phyloP scores from a whole-genome alignment of 2,329 filamentous ascomycete genomes.

The Pseudogymnoascus sp. region DNA sequence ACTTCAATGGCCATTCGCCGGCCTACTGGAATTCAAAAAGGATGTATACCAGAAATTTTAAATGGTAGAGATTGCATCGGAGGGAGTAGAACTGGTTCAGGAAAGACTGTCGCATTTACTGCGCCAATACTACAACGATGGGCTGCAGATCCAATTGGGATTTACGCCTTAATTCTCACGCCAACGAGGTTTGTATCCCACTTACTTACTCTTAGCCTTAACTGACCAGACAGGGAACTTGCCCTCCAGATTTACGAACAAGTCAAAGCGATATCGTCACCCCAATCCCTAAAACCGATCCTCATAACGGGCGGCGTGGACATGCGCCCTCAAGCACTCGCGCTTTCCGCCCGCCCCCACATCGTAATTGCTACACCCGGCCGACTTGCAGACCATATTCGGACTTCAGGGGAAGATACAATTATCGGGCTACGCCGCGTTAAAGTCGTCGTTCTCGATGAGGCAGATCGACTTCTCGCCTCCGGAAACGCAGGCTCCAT shows the following conservation, averaged over 20 bases:
- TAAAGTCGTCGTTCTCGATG: slow-evolving; percentile 84
- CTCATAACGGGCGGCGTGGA: slow-evolving; percentile 90
- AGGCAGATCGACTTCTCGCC: slow-evolving; percentile 82
- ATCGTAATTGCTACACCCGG: slow-evolving; percentile 92
- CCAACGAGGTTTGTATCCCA: slow-evolving; percentile 57
- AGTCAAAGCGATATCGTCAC: slow-evolving; percentile 83
- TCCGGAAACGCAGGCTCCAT: slow-evolving; percentile 70
- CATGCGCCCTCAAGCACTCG: slow-evolving; percentile 84
- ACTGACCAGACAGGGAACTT: slow-evolving; percentile 54
- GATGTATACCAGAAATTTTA: slow-evolving; percentile 86
- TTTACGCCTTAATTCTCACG: slow-evolving; percentile 83
- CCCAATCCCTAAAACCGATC: slow-evolving; percentile 77
- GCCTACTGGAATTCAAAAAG: slow-evolving; percentile 87
- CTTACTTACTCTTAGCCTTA: not conserved
- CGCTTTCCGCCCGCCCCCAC: slow-evolving; percentile 73
- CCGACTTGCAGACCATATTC: slow-evolving; percentile 86
- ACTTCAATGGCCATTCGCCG: slow-evolving; percentile 70
- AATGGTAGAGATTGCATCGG: slow-evolving; percentile 91
- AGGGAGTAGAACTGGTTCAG: slow-evolving; percentile 87
- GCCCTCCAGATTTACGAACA: slow-evolving; percentile 96
- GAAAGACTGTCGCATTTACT: slow-evolving; percentile 94
- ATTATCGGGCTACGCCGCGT: slow-evolving; percentile 72
- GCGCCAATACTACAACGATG: slow-evolving; percentile 91
- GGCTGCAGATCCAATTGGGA: slow-evolving; percentile 84
- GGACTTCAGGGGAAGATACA: slow-evolving; percentile 84